Conservation (phyloP, 257 asterid species). For the Solanum chiquidenum region DNA sequence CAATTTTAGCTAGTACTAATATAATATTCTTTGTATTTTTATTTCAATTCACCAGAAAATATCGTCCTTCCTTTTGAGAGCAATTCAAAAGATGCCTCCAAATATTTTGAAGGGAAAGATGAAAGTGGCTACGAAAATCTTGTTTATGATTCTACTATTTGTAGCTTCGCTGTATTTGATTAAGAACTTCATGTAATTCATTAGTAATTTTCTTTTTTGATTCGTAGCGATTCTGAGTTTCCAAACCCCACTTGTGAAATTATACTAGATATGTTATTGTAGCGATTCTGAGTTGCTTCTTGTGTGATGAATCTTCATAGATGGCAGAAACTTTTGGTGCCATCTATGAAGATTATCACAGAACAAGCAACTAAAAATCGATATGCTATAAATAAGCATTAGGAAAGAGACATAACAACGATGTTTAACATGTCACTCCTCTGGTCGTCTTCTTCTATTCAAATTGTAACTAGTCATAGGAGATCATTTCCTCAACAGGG, state of each 20-base stretch:
- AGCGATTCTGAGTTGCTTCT: not conserved
- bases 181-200: not conserved
- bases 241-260: not conserved
- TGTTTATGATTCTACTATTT: constrained; percentile 11
- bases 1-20: not conserved
- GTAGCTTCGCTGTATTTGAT: constrained; percentile 11
- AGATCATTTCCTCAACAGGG: not conserved
- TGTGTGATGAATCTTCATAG: not conserved
- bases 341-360: not conserved
- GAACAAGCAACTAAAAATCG: not conserved
- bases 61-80: constrained; percentile 15
- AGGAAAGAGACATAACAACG: not conserved
- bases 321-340: not conserved
- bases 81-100: constrained; percentile 22
- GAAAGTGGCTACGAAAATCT: constrained; percentile 4
- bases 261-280: not conserved
- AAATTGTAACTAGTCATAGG: not conserved
- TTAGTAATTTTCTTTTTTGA: not conserved
- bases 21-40: not conserved
- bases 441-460: not conserved
- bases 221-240: not conserved
- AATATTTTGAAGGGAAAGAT: constrained; percentile 12
- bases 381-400: not conserved
- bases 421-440: not conserved
- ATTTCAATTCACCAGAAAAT: constrained; percentile 23